Evolutionary conservation across 2,329 filamentous ascomycete species (phyloP), one percentile per base, ranked within the genome.

Genomic region (Zymoseptoria crescenta): DNA sequence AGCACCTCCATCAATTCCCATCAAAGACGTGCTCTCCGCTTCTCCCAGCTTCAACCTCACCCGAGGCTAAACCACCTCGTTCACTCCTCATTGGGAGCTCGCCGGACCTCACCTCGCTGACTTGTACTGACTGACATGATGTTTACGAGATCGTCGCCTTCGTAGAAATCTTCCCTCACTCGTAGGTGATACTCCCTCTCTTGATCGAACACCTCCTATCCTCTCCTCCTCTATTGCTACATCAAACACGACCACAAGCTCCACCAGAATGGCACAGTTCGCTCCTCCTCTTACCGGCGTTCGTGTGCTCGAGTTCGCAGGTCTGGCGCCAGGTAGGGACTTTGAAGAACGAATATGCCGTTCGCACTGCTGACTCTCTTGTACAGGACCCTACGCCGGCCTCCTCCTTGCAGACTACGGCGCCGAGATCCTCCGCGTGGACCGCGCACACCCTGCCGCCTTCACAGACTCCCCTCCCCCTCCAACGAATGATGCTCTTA

Each of bases 381-480:
- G 9, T 28, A 8, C 64, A 92, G 91, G 88, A 27, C 92, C 92
- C 50, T 96, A 94, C 73, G 88, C 91, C 54, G 91, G 91, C 68
- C 83, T 96, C 70, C 83, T 96, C 55, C 86, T 96, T 62, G 87
- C 92, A 67, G 92, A 96, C 75, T 90, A 91, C 65, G 93, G 93
- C 69, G 93, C 93, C 56, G 85, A 85, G 5, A 89, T 96, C 68
- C 82, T 97, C 16, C 91, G 93, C 68, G 81, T 97, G 74, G 93
- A 97, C 78, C 87, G 80, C 69, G 75, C 78, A 67, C 70, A 75
- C 73, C 70, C 64, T 65, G 56, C 76, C 72, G 56, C 79, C 21
- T 72, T 77, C 57, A 65, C 74, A 16, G 57, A 69, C 10, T 54
- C 41, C 7, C 63, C 68, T 9, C 71, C 71, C 2, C 69, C 77